phyloP scores from a whole-genome alignment of 805 yeast genomes.

The Candida tallmaniae region DNA sequence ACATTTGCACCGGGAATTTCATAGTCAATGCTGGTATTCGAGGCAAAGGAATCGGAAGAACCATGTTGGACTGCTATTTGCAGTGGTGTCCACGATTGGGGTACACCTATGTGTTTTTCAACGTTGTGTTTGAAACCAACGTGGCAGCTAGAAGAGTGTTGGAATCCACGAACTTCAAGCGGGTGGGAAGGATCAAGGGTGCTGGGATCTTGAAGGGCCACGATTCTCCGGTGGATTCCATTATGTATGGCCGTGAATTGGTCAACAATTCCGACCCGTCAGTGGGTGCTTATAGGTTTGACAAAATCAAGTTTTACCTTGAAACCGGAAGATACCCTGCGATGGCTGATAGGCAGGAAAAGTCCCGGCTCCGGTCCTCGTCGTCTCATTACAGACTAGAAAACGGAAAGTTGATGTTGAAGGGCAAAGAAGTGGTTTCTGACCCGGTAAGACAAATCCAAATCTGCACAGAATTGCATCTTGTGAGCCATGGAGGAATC shows the following conservation, averaged over 20 bases:
- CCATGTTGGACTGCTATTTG: slow-evolving; percentile 75
- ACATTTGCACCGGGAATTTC: slow-evolving; percentile 86
- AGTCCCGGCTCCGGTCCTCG: slow-evolving; percentile 76
- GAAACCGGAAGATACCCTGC: slow-evolving; percentile 86
- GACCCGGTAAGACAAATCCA: slow-evolving; percentile 71
- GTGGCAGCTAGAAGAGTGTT: slow-evolving; percentile 75
- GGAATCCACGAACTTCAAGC: slow-evolving; percentile 69
- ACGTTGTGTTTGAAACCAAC: slow-evolving; percentile 85
- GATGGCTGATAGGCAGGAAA: slow-evolving; percentile 74
- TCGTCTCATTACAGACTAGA: slow-evolving; percentile 72
- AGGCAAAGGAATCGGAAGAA: slow-evolving; percentile 86
- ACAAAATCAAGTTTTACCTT: slow-evolving; percentile 69
- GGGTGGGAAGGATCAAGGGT: slow-evolving; percentile 76
- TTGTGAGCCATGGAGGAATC: slow-evolving; percentile 75
- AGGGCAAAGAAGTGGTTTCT: slow-evolving; percentile 78
- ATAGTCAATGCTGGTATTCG: slow-evolving; percentile 90
- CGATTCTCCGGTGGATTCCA: slow-evolving; percentile 80
- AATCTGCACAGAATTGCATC: slow-evolving; percentile 69
- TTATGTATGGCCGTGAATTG: slow-evolving; percentile 79
- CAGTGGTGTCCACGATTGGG: slow-evolving; percentile 92
- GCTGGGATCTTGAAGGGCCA: slow-evolving; percentile 86
- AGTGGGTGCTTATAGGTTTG: slow-evolving; percentile 58
- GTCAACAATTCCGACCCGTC: slow-evolving; percentile 50
- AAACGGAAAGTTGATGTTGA: slow-evolving; percentile 69
- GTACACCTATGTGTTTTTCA: slow-evolving; percentile 78